Conservation (phyloP, 345 rosid genomes). For the Combretum micranthum region DNA sequence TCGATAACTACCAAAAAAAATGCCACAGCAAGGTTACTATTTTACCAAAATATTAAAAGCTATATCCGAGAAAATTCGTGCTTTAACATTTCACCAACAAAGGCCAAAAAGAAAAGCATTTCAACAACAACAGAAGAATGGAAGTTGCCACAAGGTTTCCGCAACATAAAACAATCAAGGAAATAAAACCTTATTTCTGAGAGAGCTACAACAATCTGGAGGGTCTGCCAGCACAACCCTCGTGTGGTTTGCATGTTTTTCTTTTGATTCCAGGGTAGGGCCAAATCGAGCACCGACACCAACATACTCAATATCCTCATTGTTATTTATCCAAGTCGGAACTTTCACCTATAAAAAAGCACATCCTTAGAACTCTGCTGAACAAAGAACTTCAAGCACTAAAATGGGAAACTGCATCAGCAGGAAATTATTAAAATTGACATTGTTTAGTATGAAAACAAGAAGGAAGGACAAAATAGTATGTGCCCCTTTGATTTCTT, state of each 20-base stretch:
- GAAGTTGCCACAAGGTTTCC: too few species aligned
- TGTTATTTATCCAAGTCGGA: slow-evolving; percentile 57
- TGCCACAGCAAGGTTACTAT: too few species aligned
- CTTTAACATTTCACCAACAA: too few species aligned
- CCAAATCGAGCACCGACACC: slow-evolving; percentile 97
- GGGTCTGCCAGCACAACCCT: slow-evolving; percentile 66
- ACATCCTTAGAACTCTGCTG: neutral
- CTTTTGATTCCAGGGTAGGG: slow-evolving; percentile 71
- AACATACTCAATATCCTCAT: slow-evolving; percentile 59
- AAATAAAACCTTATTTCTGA: slow-evolving; percentile 49
- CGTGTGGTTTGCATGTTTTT: slow-evolving; percentile 61
- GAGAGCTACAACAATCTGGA: slow-evolving; percentile 64
- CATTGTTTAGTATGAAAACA: too few species aligned
- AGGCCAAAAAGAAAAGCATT: too few species aligned
- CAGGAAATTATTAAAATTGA: neutral
- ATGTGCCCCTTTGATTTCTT: too few species aligned
- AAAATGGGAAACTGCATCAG: neutral
- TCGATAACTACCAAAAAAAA: too few species aligned
- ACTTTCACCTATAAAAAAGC: slow-evolving; percentile 64
- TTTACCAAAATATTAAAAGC: too few species aligned
- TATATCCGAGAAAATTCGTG: too few species aligned
- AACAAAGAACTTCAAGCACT: neutral
- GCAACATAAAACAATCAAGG: neutral
- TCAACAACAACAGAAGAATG: too few species aligned
- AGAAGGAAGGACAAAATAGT: too few species aligned